Evolutionary conservation across 371 early-diverging fungal genomes (phyloP).

Genomic region (Chytridium lagenaria): DNA sequence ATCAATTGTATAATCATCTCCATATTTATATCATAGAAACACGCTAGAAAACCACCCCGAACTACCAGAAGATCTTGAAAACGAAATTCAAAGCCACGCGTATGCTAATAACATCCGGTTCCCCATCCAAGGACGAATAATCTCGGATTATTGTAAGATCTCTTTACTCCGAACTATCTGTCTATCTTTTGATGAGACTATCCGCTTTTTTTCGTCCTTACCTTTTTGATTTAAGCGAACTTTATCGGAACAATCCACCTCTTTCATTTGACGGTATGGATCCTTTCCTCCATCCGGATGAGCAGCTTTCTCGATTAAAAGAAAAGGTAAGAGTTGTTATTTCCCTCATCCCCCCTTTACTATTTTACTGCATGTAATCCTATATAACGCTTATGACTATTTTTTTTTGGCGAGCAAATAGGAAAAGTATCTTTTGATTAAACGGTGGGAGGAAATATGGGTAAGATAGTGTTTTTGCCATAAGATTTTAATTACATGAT

Average conservation of each 20-base stretch:
- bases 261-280: conserved; percentile 23
- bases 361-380: too few relatives aligned
- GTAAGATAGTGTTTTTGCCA: conserved; percentile 11
- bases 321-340: conserved; percentile 8
- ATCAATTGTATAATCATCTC: too few relatives aligned
- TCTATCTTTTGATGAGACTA: not conserved
- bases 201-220: not conserved
- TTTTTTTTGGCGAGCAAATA: too few relatives aligned
- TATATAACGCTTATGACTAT: too few relatives aligned
- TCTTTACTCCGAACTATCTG: not conserved
- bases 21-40: not conserved
- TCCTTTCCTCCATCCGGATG: conserved; percentile 28
- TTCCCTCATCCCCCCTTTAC: too few relatives aligned
- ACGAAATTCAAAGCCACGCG: conserved; percentile 11
- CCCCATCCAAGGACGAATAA: conserved; percentile 18
- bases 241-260: not conserved
- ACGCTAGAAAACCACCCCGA: conserved; percentile 19
- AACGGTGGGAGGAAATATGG: conserved; percentile 33
- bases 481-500: too few relatives aligned
- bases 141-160: not conserved
- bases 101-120: conserved; percentile 28
- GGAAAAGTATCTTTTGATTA: conserved; percentile 30
- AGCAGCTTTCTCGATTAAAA: conserved; percentile 31
- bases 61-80: conserved; percentile 10
- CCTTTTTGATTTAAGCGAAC: conserved; percentile 1